Percentiles rank a stretch among this genome's conserved stretches.
Conservation (phyloP, 1,284 basidiomycete species). For the Lentinus polychrous region DNA sequence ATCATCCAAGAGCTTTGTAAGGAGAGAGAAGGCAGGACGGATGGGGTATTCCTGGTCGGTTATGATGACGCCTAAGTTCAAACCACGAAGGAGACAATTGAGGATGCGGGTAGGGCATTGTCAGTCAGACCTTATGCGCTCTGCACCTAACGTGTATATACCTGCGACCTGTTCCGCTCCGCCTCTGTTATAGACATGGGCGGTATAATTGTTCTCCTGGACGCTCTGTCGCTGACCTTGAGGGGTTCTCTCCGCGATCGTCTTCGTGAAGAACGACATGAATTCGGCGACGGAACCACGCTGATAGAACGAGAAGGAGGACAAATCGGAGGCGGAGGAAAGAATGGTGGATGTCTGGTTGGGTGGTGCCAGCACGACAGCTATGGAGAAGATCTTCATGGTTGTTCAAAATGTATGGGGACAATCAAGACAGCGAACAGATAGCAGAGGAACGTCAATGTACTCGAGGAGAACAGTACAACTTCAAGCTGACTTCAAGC, state of each 20-base stretch:
- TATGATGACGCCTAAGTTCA: conserved; percentile 73
- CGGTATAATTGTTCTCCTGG: conserved; percentile 91
- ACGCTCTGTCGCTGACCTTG: conserved; percentile 88
- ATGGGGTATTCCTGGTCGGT: conserved; percentile 96
- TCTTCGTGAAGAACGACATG: conserved; percentile 87
- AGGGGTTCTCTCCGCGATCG: conserved; percentile 86
- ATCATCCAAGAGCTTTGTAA: conserved; percentile 94
- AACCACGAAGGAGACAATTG: not conserved
- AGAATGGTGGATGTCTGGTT: conserved; percentile 60
- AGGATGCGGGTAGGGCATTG: not conserved
- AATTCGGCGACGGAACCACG: conserved; percentile 82
- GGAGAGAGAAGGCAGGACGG: conserved; percentile 91
- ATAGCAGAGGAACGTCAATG: not conserved
- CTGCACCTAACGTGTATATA: conserved; percentile 27
- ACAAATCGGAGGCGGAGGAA: conserved; percentile 75
- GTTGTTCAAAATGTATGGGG: conserved; percentile 8
- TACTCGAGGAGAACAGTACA: conserved; percentile 1
- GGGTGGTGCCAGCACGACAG: conserved; percentile 52
- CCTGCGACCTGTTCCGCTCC: conserved; percentile 78
- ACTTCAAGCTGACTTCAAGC: too few species aligned
- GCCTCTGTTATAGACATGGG: conserved; percentile 86
- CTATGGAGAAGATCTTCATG: conserved; percentile 73
- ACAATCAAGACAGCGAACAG: not conserved
- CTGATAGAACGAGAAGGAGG: conserved; percentile 94
- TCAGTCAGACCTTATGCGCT: not conserved